Percentiles rank a stretch among this genome's conserved stretches.
phyloP scores from a whole-genome alignment of 1,139 yeast species.

The Diutina catenulata region DNA sequence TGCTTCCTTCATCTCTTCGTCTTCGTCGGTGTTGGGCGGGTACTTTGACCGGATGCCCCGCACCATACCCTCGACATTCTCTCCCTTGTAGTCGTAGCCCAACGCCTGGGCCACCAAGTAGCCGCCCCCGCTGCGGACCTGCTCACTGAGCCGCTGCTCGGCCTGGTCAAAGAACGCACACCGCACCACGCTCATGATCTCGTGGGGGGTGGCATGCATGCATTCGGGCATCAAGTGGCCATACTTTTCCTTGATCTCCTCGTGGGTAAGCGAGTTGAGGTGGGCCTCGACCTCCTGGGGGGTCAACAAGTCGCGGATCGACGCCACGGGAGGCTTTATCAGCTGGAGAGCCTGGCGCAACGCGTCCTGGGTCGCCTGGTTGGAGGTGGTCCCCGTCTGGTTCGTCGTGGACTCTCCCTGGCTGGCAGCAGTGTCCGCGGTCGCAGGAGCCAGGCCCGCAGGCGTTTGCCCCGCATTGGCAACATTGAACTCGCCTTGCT shows the following conservation, averaged over 20 bases:
- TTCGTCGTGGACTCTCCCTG: no score
- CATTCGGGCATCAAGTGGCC: conserved; percentile 32
- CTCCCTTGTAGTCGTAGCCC: conserved; percentile 42
- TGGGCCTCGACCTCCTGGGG: conserved; percentile 25
- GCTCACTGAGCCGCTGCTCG: conserved; percentile 30
- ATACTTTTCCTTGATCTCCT: conserved; percentile 25
- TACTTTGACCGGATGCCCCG: conserved; percentile 30
- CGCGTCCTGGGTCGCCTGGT: no score
- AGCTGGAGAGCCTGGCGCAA: no score
- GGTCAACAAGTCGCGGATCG: conserved; percentile 31
- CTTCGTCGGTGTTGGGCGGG: conserved; percentile 11
- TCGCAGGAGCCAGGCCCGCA: no score
- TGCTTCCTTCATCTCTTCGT: background rate
- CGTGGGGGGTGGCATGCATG: conserved; percentile 24
- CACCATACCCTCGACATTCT: conserved; percentile 46
- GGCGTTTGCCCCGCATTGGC: no score
- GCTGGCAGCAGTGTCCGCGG: no score
- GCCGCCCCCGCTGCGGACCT: conserved; percentile 26
- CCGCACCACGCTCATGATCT: conserved; percentile 33
- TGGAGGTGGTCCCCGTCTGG: no score
- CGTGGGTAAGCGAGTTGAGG: conserved; percentile 24
- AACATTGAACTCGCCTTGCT: no score
- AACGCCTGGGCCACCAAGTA: conserved; percentile 36
- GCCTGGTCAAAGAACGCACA: conserved; percentile 46
- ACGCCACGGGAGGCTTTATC: no score